phyloP scores from a whole-genome alignment of 2,329 filamentous ascomycete species.

The Teratosphaeria epicoccoides region DNA sequence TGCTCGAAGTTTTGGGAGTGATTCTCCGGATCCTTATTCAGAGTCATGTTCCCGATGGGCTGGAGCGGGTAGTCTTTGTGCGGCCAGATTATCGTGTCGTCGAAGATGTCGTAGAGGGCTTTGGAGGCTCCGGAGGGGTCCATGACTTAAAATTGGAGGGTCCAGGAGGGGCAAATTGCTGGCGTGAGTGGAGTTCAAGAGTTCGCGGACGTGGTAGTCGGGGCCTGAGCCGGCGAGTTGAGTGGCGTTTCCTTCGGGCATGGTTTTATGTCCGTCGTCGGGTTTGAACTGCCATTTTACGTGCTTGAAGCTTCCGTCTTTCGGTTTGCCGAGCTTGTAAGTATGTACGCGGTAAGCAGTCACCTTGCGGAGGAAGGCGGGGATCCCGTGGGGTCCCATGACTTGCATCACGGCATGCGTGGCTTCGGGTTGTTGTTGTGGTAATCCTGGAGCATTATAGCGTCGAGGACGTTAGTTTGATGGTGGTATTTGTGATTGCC shows the following conservation, averaged over 20 bases:
- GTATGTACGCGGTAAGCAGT: slow-evolving; percentile 42
- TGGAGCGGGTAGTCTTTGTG: slow-evolving; percentile 27
- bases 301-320: slow-evolving; percentile 40
- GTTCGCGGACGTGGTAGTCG: slow-evolving; percentile 29
- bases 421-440: slow-evolving; percentile 23
- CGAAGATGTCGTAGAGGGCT: slow-evolving; percentile 43
- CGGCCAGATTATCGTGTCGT: slow-evolving; percentile 47
- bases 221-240: slow-evolving; percentile 27
- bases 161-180: slow-evolving; percentile 44
- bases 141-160: slow-evolving; percentile 46
- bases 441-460: slow-evolving; percentile 22
- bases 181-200: slow-evolving; percentile 38
- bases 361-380: slow-evolving; percentile 28
- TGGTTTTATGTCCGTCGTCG: slow-evolving; percentile 36
- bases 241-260: slow-evolving; percentile 29
- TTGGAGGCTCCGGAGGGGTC: slow-evolving; percentile 40
- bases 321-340: slow-evolving; percentile 19
- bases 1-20: slow-evolving; percentile 61
- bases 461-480: slow-evolving; percentile 13
- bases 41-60: slow-evolving; percentile 39
- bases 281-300: slow-evolving; percentile 43
- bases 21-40: slow-evolving; percentile 48
- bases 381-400: slow-evolving; percentile 29
- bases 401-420: slow-evolving; percentile 33
- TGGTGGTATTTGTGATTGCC: slow-evolving; percentile 31